Evolutionary conservation across 2,329 filamentous ascomycete species (phyloP), one percentile per base, ranked within the genome.

Genomic region (Alternaria sp.): DNA sequence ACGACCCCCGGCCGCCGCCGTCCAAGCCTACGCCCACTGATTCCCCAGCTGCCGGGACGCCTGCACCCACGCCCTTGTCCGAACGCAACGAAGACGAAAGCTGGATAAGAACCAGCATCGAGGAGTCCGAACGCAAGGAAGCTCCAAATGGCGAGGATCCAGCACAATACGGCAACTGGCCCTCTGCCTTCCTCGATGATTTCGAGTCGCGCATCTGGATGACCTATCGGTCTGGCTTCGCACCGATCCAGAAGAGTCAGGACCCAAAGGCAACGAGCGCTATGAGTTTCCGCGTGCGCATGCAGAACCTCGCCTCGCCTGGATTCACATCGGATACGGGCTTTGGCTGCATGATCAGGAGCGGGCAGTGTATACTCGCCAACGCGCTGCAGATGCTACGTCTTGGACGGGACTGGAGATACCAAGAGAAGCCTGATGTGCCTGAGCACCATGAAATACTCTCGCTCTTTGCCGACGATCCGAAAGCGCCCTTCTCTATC

Each of bases 281-380:
- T 8, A 88, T 98, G 83, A 96, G 93, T 4, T 88, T 98, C 61
- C 85, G 92, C 2, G 95, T 97, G 80, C 90, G 94, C 55, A 84
- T 98, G 70, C 92, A 94, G 74, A 94, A 86, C 58, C 91, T 98
- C 6, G 93, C 97, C 53, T 88, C 92, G 61, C 86, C 86, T 25
- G 94, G 92, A 5, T 99, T 98, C 80, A 92, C 93, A 11, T 95
- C 93, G 2, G 96, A 99, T 78, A 94, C 93, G 10, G 96, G 96
- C 55, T 99, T 96, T 94, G 96, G 96, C 0, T 99, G 96, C 77
- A 99, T 99, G 96, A 98, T 99, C 72, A 87, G 96, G 63, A 97
- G 95, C 6, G 96, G 96, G 4, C 96, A 99, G 82, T 95, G 93
- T 74, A 85, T 99, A 25, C 84, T 99, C 45, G 95, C 95, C 47